Evolutionary conservation across 352 stramenopile genomes (phyloP), one percentile per base, ranked within the genome.

Genomic region (Pythium biforme): DNA sequence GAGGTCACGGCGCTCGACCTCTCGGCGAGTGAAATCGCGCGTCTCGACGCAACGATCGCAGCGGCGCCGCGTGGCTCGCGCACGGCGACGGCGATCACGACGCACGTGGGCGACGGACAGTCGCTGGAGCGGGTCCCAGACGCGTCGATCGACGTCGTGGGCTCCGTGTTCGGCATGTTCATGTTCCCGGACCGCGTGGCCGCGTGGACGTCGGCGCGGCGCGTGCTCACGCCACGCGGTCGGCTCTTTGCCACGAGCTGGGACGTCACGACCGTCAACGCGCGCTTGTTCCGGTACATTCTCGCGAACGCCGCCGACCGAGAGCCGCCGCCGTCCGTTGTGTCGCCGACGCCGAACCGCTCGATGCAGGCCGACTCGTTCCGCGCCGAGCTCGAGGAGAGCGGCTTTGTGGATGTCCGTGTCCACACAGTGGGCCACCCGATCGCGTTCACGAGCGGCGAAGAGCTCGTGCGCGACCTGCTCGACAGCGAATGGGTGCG

Each of bases 171-270:
- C 29, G 64, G 64, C 26, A 58, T 62, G 14, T 61, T 56, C 31
- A 34, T 70, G 31, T 66, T 70, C 52, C 52, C 64, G 3, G 56
- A 70, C 31, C 64, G 64, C 14, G 25, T 41, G 17, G 50, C 57
- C n/a, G 57, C 50, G 12, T 70, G 64, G 64, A 5, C 10, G 26
- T 55, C 64, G 15, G 64, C 64, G 34, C n/a, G 4, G 19, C 64
- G 64, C 17, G 64, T 70, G 43, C 57, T 70, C 17, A 26, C 34
- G 9, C 57, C 64, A 0, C 25, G 40, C 20, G 64, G 64, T 14
- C 50, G 45, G 10, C 50, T 70, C 0, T 11, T 70, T 0, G 52
- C 57, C 20, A 45, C 57, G 9, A 66, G 51, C 31, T 70, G 64
- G 64, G 48, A 66, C 22, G 49, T 17, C 12, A 23, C 19, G 0